Conservation (phyloP, 768 basidiomycete species). For the Wakefieldia striispora region DNA sequence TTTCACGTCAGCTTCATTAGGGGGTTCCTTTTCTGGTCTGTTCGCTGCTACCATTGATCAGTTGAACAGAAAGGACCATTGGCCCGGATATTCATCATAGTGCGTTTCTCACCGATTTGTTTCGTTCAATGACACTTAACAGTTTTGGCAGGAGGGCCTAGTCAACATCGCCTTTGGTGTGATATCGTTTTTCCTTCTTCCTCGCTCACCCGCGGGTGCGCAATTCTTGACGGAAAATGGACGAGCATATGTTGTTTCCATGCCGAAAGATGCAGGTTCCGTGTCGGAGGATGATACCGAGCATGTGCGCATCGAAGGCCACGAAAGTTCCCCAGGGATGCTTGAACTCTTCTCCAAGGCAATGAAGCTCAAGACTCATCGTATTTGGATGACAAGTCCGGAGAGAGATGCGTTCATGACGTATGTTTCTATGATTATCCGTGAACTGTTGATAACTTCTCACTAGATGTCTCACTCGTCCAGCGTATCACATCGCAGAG, state of each 20-base stretch:
- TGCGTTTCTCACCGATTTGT: constrained; percentile 14
- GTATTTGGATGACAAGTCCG: constrained; percentile 87
- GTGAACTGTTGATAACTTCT: constrained; percentile 1
- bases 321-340: too few species aligned
- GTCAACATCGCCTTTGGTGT: constrained; percentile 61
- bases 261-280: constrained; percentile 25
- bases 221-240: constrained; percentile 55
- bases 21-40: constrained; percentile 54
- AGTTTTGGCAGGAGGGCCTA: constrained; percentile 45
- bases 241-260: constrained; percentile 42
- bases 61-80: constrained; percentile 56
- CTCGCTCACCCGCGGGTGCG: constrained; percentile 41
- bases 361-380: constrained; percentile 62
- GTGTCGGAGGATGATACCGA: constrained; percentile 39
- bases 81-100: constrained; percentile 62
- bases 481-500: constrained; percentile 85
- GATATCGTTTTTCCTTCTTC: constrained; percentile 46
- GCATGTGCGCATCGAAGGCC: too few species aligned
- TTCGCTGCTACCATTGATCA: constrained; percentile 56
- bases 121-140: not conserved
- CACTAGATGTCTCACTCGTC: constrained; percentile 80
- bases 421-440: constrained; percentile 27
- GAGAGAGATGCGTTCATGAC: constrained; percentile 86
- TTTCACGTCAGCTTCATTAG: too few species aligned
- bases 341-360: constrained; percentile 79